A percentile compares a stretch with the other conserved stretches of the same genome.
Evolutionary conservation across 2,329 filamentous ascomycete species (phyloP).

Genomic region (Domatiomyces catenatus): DNA sequence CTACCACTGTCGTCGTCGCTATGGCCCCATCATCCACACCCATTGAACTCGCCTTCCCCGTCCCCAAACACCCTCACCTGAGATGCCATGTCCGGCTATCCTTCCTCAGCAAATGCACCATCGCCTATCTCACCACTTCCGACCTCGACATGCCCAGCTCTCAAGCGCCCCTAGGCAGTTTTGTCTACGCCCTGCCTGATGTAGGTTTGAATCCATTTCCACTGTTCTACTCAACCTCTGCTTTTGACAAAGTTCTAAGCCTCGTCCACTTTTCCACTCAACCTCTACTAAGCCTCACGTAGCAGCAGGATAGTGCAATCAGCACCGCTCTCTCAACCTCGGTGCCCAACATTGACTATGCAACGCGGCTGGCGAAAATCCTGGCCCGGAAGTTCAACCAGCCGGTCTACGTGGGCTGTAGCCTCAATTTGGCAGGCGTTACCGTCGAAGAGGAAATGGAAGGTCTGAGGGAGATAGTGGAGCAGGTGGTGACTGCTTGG

Average conservation of each 20-base stretch:
- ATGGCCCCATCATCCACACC: constrained; percentile 25
- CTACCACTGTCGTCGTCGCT: neutral
- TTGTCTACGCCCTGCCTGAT: constrained; percentile 86
- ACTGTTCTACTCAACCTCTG: too few species aligned
- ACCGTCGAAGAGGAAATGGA: constrained; percentile 91
- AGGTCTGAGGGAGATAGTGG: constrained; percentile 59
- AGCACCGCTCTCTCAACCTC: constrained; percentile 66
- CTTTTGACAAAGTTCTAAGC: too few species aligned
- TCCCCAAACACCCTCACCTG: constrained; percentile 42
- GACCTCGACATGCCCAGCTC: constrained; percentile 28
- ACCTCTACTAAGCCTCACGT: constrained; percentile 9
- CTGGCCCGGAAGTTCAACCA: constrained; percentile 56
- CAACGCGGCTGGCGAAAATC: constrained; percentile 68
- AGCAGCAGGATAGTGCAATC: constrained; percentile 26
- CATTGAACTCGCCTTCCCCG: constrained; percentile 40
- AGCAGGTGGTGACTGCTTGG: constrained; percentile 41
- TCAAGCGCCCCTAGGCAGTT: constrained; percentile 56
- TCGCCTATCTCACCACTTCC: constrained; percentile 44
- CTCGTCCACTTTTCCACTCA: too few species aligned
- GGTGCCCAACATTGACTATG: constrained; percentile 68
- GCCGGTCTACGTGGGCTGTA: constrained; percentile 84
- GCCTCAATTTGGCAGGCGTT: constrained; percentile 64
- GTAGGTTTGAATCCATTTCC: constrained; percentile 39
- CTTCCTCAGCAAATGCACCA: constrained; percentile 35
- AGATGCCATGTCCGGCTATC: constrained; percentile 45